Conservation (phyloP, 2,329 filamentous ascomycete species). For the Pseudogymnoascus sp. region DNA sequence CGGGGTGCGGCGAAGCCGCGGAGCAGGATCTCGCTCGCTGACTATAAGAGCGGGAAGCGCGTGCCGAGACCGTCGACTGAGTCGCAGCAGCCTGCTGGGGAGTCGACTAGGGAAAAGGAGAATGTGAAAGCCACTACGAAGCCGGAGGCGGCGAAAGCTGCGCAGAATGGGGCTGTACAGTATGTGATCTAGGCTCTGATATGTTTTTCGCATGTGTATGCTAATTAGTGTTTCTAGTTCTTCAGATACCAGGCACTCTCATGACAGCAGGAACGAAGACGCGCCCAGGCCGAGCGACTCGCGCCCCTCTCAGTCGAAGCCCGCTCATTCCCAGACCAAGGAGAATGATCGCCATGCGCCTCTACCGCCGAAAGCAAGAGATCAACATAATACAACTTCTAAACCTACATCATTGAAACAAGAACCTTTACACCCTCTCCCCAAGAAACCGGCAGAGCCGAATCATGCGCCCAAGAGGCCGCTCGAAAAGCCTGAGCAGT, state of each 20-base stretch:
- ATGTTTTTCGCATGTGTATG: not conserved
- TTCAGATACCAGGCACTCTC: not conserved
- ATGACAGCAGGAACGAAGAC: not conserved
- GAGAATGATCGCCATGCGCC: not conserved
- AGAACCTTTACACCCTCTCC: not conserved
- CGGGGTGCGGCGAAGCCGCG: slow-evolving; percentile 21
- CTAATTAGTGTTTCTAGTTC: not conserved
- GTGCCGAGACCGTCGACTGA: not conserved
- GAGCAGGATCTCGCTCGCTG: slow-evolving; percentile 25
- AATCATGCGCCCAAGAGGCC: slow-evolving; percentile 20
- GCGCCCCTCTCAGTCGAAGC: not conserved
- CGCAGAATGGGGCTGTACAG: not conserved
- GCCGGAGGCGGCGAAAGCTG: not conserved
- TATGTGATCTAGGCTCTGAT: not conserved
- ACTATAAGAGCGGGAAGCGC: slow-evolving; percentile 22
- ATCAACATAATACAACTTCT: slow-evolving; percentile 16
- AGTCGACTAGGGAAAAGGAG: not conserved
- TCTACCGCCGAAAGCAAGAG: slow-evolving; percentile 12
- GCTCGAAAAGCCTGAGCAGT: slow-evolving; percentile 19
- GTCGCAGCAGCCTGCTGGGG: not conserved
- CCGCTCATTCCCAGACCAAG: not conserved
- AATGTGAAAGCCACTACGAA: not conserved
- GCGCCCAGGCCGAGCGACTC: not conserved
- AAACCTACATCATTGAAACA: slow-evolving; percentile 20
- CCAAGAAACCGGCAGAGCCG: not conserved